These are phyloP conservation scores for Nitzschia inconspicua DNA, from an alignment of 108 stramenopile genomes.

Conservation along the genomic window DNA sequence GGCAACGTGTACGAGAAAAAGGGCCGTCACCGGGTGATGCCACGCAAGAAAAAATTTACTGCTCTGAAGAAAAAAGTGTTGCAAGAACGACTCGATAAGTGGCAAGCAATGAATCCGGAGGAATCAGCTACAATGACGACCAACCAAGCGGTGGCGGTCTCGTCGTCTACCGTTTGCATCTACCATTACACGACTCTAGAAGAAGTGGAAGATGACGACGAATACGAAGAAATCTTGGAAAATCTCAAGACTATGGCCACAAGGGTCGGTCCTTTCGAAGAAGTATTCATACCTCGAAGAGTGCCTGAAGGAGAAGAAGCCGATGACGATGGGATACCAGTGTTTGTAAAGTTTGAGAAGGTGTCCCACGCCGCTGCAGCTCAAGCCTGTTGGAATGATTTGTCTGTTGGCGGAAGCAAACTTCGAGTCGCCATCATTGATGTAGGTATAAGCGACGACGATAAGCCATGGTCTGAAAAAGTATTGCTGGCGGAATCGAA, in stretches of 20 bases:
- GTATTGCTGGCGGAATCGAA: conserved; percentile 12
- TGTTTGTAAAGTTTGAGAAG: conserved; percentile 49
- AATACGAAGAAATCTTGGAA: conserved; percentile 67
- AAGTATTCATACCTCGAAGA: conserved; percentile 48
- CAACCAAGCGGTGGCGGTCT: neutral
- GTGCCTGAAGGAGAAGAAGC: neutral
- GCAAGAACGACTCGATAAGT: conserved; percentile 67
- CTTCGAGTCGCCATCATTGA: conserved; percentile 19
- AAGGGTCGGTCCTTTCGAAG: conserved; percentile 56
- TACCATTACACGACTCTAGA: conserved; percentile 53
- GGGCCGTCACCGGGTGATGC: conserved; percentile 58
- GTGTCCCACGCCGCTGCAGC: conserved; percentile 51
- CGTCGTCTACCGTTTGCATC: conserved; percentile 20
- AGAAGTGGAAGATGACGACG: conserved; percentile 74
- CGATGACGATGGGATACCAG: conserved; percentile 27
- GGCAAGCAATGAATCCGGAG: conserved; percentile 49
- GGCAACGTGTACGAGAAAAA: conserved; percentile 35
- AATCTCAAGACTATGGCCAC: conserved; percentile 59
- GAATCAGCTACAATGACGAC: neutral
- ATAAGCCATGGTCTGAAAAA: conserved; percentile 1
- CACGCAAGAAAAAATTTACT: conserved; percentile 76
- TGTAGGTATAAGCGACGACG: neutral
- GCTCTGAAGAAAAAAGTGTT: conserved; percentile 78
- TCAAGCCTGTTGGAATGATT: conserved; percentile 54
- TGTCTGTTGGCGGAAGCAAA: conserved; percentile 50